Base-by-base conservation (phyloP, 495 filamentous ascomycete genomes). In the Penicillium pancosmium region DNA sequence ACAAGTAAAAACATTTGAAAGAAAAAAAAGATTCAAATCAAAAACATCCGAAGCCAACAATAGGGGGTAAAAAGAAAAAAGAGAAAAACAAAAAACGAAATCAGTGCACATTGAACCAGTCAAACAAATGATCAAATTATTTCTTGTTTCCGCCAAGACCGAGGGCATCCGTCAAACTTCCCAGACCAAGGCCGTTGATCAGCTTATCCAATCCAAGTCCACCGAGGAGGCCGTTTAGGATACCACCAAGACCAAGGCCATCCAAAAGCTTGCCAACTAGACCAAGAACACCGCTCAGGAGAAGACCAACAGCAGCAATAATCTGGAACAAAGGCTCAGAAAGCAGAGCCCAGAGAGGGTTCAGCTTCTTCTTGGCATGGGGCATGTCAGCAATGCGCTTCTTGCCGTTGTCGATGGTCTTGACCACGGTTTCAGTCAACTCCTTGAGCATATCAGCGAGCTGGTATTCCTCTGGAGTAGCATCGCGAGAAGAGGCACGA, bases 291-390 rank as follows among this genome's bases (percentile, higher is more conserved):
- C 93, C 93, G 27, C 79, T 86, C 47, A 97, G 75, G 54, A 97
- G 73, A 54, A 97, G 74, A 10, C 93, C 93, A 13, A 97, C 93
- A 15, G 90, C 93, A 6, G 92, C 91, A 56, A 97, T 81, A 71
- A 97, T 96, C 81, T 97, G 92, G 83, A 92, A 91, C 19, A 96
- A 79, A 15, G 92, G 92, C 78, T 96, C 80, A 38, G 86, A 87
- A 38, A 96, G 77, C 49, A 96, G 74, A 38, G 80, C 88, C 90
- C 92, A 92, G 33, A 96, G 85, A 2, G 92, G 91, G 68, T 91
- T 96, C 51, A 97, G 82, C 74, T 90, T 85, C 81, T 96, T 96
- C 86, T 96, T 94, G 23, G 92, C 93, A 57, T 93, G 87, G 15
- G 93, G 93, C 88, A 97, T 93, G 67, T 90, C 89, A 64, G 89